These are phyloP conservation scores for Quercus mongolica DNA, from an alignment of 306 rosid species.

Conservation along the genomic window DNA sequence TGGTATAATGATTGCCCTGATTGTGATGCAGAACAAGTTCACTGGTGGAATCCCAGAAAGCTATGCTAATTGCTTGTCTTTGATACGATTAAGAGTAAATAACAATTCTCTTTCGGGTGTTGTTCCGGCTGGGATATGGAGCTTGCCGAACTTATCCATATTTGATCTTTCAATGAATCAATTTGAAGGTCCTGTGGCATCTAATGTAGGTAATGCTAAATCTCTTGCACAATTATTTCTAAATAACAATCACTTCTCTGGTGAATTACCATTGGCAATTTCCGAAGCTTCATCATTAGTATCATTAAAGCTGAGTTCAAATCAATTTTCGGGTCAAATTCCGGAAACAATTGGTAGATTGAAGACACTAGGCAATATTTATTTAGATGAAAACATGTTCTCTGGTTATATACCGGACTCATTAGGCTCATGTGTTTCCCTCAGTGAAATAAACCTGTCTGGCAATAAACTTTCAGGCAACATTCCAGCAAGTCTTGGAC, in stretches of 20 bases:
- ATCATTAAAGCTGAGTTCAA: slow-evolving; percentile 43
- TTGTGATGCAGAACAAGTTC: slow-evolving; percentile 62
- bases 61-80: slow-evolving; percentile 52
- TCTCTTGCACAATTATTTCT: slow-evolving; percentile 54
- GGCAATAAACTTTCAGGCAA: slow-evolving; percentile 52
- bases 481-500: slow-evolving; percentile 62
- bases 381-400: slow-evolving; percentile 49
- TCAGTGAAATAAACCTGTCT: slow-evolving; percentile 56
- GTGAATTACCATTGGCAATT: slow-evolving; percentile 56
- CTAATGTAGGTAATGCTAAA: slow-evolving; percentile 64
- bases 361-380: slow-evolving; percentile 44
- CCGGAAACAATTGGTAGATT: slow-evolving; percentile 65
- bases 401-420: slow-evolving; percentile 69
- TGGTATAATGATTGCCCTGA: slow-evolving; percentile 33
- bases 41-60: slow-evolving; percentile 68
- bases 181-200: slow-evolving; percentile 65
- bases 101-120: slow-evolving; percentile 73
- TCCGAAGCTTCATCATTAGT: slow-evolving; percentile 58
- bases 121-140: slow-evolving; percentile 78
- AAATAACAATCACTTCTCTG: slow-evolving; percentile 56
- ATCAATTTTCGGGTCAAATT: slow-evolving; percentile 57
- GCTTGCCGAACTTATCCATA: slow-evolving; percentile 48
- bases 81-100: slow-evolving; percentile 48
- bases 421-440: slow-evolving; percentile 61
- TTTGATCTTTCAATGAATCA: slow-evolving; percentile 63